Base-by-base conservation (phyloP, 495 filamentous ascomycete species). In the Podospora fimiseda region DNA sequence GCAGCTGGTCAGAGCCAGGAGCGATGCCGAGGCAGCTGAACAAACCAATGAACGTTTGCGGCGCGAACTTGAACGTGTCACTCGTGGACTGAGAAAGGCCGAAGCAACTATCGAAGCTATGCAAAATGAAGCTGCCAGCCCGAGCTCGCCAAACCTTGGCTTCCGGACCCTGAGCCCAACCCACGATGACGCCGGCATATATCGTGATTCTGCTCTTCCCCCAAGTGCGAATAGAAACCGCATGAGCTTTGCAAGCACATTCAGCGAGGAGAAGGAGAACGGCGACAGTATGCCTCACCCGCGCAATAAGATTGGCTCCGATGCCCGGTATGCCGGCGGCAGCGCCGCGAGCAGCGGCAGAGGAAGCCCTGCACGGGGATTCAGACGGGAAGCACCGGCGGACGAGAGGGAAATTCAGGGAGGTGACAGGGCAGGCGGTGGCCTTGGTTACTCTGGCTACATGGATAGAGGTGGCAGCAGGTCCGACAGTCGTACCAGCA, bases 31-130 rank as follows among this genome's bases (percentile, higher is more conserved):
- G 68, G 79, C 88, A 2, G 87, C 90, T 0, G 90, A 96, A 66
- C 83, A 87, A 55, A 84, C 81, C 43, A 88, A 89, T 33, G 83
- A 90, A 50, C 85, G 88, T 50, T 82, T 94, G 59, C 79, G 86
- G 49, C 81, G 91, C 44, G 94, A 99, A 68, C 86, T 96, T 54
- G 93, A 97, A 38, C 80, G 94, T 18, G 74, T 97, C 41, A 97
- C 96, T 73, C 87, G 90, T 24, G 94, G 77, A 30, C 65, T 81
- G 9, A 75, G 67, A 48, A 75, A 72, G 44, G 76, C 75, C 40
- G 78, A 81, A 60, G 65, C 74, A 5, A 58, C 73, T 13, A 71
- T 70, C 47, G 67, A 69, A 30, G 59, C 73, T 13, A 71, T 70
- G 48, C 67, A 69, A 30, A 59, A 62, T 18, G 62, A 60, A 2